Evolutionary conservation across 2,329 filamentous ascomycete genomes (phyloP), one percentile per base, ranked within the genome.

Genomic region (Alternaria viburni): DNA sequence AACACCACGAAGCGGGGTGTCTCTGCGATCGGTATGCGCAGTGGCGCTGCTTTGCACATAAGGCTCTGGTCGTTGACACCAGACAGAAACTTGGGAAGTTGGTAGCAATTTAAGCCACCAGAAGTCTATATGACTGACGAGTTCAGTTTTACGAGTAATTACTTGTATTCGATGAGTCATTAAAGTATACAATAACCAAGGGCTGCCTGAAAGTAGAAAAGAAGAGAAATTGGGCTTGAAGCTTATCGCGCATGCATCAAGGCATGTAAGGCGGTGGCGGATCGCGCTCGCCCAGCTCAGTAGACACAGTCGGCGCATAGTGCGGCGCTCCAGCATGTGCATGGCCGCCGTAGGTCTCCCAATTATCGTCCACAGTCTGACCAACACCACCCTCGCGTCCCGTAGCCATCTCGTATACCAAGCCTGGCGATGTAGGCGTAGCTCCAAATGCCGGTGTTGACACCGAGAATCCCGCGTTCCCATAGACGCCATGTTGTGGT

Each of bases 391-490:
- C 19, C 9, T 68, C 61, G 0, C 44, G 51, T 0, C 57, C 56
- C 0, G 66, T 62, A 23, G 60, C 70, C 67, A 69, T 65, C 17
- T 59, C 58, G 56, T 68, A 67, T 6, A 60, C 57, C 47, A 66
- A 57, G 3, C 66, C 59, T 6, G 73, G 73, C 12, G 69, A 70
- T 2, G 61, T 72, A 8, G 69, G 64, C 9, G 69, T 66, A 44
- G 70, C 67, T 10, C 69, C 69, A 46, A 79, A 69, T 1, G 72
- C 68, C 0, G 77, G 76, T 6, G 69, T 69, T 0, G 75, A 78
- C 10, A 70, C 66, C 3, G 75, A 74, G 64, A 76, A 78, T 2
- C 67, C 68, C 3, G 66, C 47, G 46, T 75, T 76, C 13, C 65
- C 67, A 46, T 77, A 78, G 3, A 69, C 43, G 60, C 68, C 45